Evolutionary conservation across 176 grass and related monocot genomes (phyloP), one percentile per base, ranked within the genome.

Genomic region (Avena eriantha): DNA sequence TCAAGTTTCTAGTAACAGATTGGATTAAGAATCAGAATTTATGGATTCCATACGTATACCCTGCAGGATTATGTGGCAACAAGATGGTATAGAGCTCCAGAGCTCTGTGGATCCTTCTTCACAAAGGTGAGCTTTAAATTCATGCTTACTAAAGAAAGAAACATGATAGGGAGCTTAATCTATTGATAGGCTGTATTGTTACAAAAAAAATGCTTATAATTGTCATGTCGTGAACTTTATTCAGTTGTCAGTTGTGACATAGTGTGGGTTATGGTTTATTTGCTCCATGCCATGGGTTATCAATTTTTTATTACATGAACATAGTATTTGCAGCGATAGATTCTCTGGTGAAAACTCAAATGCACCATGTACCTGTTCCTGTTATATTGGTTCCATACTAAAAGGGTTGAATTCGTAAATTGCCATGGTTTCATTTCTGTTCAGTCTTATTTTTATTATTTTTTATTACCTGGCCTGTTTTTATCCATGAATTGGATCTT

Each of bases 81-180:
- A 69, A 95, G 97, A 84, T 99, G 97, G 97, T 99, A 99, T 84
- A 94, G 97, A 89, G 97, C 97, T 90, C 97, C 97, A 46, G 97
- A 99, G 80, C 90, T 99, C 79, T 99, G 97, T 82, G 97, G 97
- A 77, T 99, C 97, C 48, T 99, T 99, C 83, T 99, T 96, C 88
- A 91, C 94, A 0, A 96, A 96, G 92, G 97, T 99, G 80, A 70
- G 72, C 19, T 77, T 72, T 45, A 36, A 23, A 16, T 83, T 49
- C 2, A 19, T 87, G n/a, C 45, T 55, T 88, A 71, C 47, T 39
- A 45, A 14, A 72, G 4, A 11, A 75, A 29, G 46, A 75, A 51
- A 51, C 6, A 75, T 0, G 51, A 29, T 9, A 8, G 31, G 7
- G 69, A 46, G 39, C 39, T 72, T 53, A 31, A 18, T 76, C 46